phyloP scores from a whole-genome alignment of 1,284 basidiomycete genomes.

The Papiliotrema flavescens region DNA sequence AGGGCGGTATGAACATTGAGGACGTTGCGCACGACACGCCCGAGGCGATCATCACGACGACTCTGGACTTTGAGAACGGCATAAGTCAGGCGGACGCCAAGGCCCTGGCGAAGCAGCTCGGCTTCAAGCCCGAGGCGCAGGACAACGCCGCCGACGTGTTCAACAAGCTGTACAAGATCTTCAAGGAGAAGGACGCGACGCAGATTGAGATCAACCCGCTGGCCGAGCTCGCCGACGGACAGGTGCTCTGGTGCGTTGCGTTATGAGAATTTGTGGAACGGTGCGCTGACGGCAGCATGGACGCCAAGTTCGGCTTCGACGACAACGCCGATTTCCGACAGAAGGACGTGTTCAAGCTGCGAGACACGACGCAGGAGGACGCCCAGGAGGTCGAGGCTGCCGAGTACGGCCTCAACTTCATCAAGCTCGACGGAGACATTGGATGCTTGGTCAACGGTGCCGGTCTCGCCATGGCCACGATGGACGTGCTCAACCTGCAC shows the following conservation, averaged over 20 bases:
- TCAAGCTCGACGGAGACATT: slow-evolving; percentile 97
- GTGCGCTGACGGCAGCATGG: slow-evolving; percentile 67
- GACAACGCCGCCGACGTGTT: slow-evolving; percentile 89
- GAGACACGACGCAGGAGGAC: slow-evolving; percentile 94
- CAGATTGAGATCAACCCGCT: slow-evolving; percentile 99
- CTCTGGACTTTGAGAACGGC: slow-evolving; percentile 83
- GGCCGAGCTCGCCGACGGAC: slow-evolving; percentile 90
- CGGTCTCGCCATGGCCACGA: slow-evolving; percentile 98
- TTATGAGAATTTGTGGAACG: not conserved
- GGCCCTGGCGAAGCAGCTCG: slow-evolving; percentile 81
- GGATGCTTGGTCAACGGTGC: slow-evolving; percentile 99
- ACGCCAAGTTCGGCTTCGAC: slow-evolving; percentile 99
- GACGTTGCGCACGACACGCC: slow-evolving; percentile 99
- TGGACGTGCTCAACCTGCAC: slow-evolving; percentile 95
- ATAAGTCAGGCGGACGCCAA: slow-evolving; percentile 71
- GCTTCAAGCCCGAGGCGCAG: slow-evolving; percentile 75
- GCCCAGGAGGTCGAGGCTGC: slow-evolving; percentile 90
- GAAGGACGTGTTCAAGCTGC: slow-evolving; percentile 79
- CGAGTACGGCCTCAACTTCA: slow-evolving; percentile 89
- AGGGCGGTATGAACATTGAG: slow-evolving; percentile 98
- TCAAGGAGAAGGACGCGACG: slow-evolving; percentile 98
- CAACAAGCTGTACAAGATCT: slow-evolving; percentile 90
- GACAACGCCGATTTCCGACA: slow-evolving; percentile 99
- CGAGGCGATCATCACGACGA: slow-evolving; percentile 90
- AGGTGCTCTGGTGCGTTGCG: slow-evolving; percentile 76